phyloP scores from a whole-genome alignment of 2,329 filamentous ascomycete genomes.

The Talaromyces funiculosus region DNA sequence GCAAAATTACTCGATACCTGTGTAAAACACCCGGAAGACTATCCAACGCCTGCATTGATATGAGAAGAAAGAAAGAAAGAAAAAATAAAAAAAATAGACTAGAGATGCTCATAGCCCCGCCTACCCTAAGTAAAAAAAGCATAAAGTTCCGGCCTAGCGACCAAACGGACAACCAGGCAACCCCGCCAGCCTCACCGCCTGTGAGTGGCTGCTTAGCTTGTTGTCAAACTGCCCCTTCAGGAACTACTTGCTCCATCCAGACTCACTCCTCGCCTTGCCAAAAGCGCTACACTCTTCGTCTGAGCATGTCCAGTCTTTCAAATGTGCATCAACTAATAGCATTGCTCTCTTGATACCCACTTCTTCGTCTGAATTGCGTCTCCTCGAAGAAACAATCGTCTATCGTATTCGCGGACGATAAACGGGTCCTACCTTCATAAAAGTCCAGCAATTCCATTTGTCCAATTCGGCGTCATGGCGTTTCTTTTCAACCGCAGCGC shows the following conservation, averaged over 20 bases:
- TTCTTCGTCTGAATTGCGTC: background rate
- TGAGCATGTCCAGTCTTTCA: background rate
- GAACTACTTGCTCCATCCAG: background rate
- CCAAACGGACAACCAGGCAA: conserved; percentile 8
- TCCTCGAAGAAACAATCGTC: background rate
- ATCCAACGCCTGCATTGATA: background rate
- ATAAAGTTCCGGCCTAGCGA: conserved; percentile 7
- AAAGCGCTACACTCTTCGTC: background rate
- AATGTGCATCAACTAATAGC: background rate
- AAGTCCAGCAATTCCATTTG: background rate
- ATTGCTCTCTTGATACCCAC: background rate
- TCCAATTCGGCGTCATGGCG: conserved; percentile 48
- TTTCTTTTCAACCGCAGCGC: conserved; percentile 60
- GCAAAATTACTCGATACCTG: background rate
- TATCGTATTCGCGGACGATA: background rate
- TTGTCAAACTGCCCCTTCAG: conserved; percentile 17
- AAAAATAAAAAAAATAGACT: background rate
- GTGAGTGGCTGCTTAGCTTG: conserved; percentile 3
- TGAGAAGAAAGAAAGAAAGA: background rate
- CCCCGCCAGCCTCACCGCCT: conserved; percentile 17
- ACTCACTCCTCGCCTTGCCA: background rate
- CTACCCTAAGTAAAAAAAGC: background rate
- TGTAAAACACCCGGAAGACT: too few species aligned
- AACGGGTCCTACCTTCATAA: conserved; percentile 8
- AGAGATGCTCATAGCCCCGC: background rate